Evolutionary conservation across 331 rosid species (phyloP).

Genomic region (Quercus phellos): DNA sequence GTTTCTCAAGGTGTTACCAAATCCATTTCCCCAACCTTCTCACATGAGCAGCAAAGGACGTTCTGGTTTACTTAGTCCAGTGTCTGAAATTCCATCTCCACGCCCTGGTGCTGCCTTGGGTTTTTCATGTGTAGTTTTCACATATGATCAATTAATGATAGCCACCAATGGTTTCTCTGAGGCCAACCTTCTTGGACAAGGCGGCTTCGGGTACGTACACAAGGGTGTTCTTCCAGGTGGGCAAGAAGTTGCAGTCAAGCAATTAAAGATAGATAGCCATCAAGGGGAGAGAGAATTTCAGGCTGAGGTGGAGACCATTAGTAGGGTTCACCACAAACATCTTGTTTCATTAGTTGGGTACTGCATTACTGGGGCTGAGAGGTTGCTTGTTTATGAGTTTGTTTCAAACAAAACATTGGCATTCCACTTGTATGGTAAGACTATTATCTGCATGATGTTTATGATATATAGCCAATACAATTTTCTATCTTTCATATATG

Average conservation of each 20-base stretch:
- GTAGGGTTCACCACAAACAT: conserved; percentile 66
- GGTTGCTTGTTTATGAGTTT: conserved; percentile 60
- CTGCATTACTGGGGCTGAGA: conserved; percentile 36
- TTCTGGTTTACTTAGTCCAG: conserved; percentile 11
- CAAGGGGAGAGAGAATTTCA: conserved; percentile 71
- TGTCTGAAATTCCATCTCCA: conserved; percentile 15
- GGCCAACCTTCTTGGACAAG: conserved; percentile 60
- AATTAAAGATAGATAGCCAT: conserved; percentile 45
- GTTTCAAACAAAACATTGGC: conserved; percentile 61
- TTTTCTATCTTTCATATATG: background rate
- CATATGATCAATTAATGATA: conserved; percentile 38
- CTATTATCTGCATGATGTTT: background rate
- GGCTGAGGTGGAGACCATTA: conserved; percentile 64
- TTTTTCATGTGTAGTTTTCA: conserved; percentile 29
- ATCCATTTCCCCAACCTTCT: conserved; percentile 19
- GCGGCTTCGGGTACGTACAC: conserved; percentile 64
- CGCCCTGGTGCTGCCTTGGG: conserved; percentile 13
- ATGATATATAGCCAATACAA: background rate
- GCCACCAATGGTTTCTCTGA: conserved; percentile 57
- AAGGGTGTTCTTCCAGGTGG: conserved; percentile 57
- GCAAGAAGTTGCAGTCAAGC: conserved; percentile 61
- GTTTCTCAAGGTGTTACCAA: conserved; percentile 12
- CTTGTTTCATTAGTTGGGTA: conserved; percentile 56
- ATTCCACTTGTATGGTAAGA: conserved; percentile 60
- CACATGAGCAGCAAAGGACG: background rate